phyloP scores from a whole-genome alignment of 2,329 filamentous ascomycete genomes.

The Shiraia bambusicola region DNA sequence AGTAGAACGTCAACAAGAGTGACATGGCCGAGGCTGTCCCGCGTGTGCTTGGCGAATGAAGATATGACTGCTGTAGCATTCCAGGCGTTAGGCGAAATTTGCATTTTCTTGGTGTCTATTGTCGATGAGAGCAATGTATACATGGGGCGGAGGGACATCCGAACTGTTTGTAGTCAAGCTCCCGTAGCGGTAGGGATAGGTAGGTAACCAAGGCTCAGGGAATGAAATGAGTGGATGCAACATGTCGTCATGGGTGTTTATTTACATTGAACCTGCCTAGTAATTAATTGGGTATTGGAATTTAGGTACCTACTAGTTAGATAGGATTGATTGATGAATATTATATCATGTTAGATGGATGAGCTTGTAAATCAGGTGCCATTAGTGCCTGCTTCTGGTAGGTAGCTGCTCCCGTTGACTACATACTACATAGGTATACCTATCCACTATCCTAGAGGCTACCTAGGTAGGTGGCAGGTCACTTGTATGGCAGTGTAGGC shows the following conservation, averaged over 20 bases:
- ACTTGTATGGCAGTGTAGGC: too few relatives aligned
- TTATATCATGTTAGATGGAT: too few relatives aligned
- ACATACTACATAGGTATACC: too few relatives aligned
- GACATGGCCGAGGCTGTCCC: conserved; percentile 2
- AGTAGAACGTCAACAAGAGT: conserved; percentile 27
- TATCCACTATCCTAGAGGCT: too few relatives aligned
- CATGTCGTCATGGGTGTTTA: conserved; percentile 23
- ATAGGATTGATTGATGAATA: too few relatives aligned
- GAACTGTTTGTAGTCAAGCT: conserved; percentile 8
- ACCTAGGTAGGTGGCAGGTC: too few relatives aligned
- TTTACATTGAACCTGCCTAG: too few relatives aligned
- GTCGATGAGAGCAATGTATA: conserved; percentile 11
- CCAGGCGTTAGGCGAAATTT: conserved; percentile 37
- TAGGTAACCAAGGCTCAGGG: conserved; percentile 6
- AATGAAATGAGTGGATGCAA: conserved; percentile 16
- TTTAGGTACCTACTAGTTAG: too few relatives aligned
- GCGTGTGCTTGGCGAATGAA: conserved; percentile 2
- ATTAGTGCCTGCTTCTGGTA: too few relatives aligned
- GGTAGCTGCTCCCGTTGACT: too few relatives aligned
- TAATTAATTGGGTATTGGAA: too few relatives aligned
- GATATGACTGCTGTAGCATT: conserved; percentile 25
- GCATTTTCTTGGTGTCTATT: conserved; percentile 15
- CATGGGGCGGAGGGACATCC: conserved; percentile 5
- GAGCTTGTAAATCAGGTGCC: too few relatives aligned
- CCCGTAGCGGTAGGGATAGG: conserved; percentile 8